Conservation (phyloP, 805 yeast species). For the Yamadazyma nakazawae region DNA sequence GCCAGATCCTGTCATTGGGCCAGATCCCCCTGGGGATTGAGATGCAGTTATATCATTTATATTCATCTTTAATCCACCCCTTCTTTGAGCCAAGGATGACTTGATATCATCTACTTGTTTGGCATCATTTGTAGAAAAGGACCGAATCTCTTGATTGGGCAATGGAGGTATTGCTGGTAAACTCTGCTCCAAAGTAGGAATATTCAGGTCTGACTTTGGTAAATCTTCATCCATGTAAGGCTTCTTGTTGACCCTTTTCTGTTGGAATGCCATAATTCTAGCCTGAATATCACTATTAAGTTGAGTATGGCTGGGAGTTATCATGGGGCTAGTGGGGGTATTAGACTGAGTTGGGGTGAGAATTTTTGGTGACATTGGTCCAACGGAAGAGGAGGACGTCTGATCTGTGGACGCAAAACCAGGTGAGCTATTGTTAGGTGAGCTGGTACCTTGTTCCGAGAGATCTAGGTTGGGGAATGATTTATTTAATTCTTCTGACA, state of each 20-base stretch:
- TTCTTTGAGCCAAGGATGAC: constrained; percentile 49
- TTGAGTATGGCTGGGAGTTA: constrained; percentile 17
- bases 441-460: not conserved
- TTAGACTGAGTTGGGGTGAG: constrained; percentile 11
- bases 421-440: not conserved
- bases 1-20: too few species aligned
- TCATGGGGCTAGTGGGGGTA: constrained; percentile 13
- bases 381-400: not conserved
- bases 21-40: constrained; percentile 13
- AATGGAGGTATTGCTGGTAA: constrained; percentile 21
- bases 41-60: constrained; percentile 28
- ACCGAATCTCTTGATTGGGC: constrained; percentile 17
- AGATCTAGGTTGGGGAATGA: not conserved
- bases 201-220: constrained; percentile 5
- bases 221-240: constrained; percentile 6
- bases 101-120: constrained; percentile 12
- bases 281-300: constrained; percentile 81
- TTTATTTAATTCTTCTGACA: not conserved
- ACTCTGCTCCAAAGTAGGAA: constrained; percentile 9
- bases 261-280: constrained; percentile 81
- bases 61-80: constrained; percentile 50
- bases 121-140: constrained; percentile 17
- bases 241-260: constrained; percentile 46
- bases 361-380: constrained; percentile 1
- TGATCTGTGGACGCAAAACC: not conserved